phyloP scores from a whole-genome alignment of 208 protist species.

The Wallacemonas collosoma region DNA sequence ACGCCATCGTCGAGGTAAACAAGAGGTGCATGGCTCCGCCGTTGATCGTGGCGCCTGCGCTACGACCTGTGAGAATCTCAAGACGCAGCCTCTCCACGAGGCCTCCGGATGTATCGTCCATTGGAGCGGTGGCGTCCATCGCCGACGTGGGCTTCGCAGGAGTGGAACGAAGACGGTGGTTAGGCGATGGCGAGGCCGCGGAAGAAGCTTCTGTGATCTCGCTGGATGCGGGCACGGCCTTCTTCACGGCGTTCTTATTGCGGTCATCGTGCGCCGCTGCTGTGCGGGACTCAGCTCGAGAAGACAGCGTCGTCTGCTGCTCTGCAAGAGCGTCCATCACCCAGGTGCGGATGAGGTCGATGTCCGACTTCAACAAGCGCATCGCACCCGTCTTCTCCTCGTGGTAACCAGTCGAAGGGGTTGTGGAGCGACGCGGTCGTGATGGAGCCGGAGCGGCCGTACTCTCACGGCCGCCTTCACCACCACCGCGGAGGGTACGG shows the following conservation, averaged over 20 bases:
- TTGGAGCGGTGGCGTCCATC: neutral
- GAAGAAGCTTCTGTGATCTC: no score
- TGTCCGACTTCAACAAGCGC: conserved; percentile 11
- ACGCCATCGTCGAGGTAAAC: conserved; percentile 1
- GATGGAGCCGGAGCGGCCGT: no score
- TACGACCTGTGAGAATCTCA: conserved; percentile 10
- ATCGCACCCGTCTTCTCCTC: neutral
- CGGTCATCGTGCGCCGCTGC: no score
- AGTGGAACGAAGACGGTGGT: no score
- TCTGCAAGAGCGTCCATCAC: conserved; percentile 9
- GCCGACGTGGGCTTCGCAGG: neutral
- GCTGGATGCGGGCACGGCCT: no score
- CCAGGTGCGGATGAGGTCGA: conserved; percentile 24
- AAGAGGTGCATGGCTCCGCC: conserved; percentile 2
- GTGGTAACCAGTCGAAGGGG: neutral
- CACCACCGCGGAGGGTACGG: neutral
- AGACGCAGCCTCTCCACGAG: conserved; percentile 7
- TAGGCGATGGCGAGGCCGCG: no score
- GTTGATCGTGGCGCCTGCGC: neutral
- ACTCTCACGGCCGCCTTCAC: no score
- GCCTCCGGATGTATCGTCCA: neutral
- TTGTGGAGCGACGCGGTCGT: neutral
- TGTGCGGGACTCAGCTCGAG: no score
- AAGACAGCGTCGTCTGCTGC: neutral
- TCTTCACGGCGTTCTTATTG: no score